Evolutionary conservation across 495 filamentous ascomycete species (phyloP).

Genomic region (Talaromyces trachyspermus): DNA sequence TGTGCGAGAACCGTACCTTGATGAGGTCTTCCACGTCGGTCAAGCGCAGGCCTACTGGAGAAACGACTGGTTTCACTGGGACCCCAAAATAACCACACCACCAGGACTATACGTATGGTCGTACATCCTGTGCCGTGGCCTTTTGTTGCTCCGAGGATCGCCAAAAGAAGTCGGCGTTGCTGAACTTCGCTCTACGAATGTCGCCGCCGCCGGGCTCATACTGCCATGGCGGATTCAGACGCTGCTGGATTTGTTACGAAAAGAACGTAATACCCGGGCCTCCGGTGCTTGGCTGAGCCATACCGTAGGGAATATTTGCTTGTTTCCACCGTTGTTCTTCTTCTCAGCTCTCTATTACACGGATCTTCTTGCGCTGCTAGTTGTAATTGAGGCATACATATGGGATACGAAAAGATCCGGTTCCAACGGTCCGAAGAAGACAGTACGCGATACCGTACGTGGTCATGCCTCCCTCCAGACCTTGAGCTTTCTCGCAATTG

Average conservation of each 20-base stretch:
- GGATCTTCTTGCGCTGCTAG: constrained; percentile 57
- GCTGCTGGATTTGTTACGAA: constrained; percentile 29
- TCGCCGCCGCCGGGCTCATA: constrained; percentile 26
- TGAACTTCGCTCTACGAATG: constrained; percentile 34
- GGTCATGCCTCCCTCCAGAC: constrained; percentile 15
- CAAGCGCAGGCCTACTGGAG: constrained; percentile 84
- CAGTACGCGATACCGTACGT: not conserved
- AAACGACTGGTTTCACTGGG: constrained; percentile 71
- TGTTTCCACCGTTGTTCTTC: constrained; percentile 91
- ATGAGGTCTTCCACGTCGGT: constrained; percentile 92
- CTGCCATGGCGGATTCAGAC: constrained; percentile 39
- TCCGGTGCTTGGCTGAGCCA: constrained; percentile 42
- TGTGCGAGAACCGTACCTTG: constrained; percentile 79
- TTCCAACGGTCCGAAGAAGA: constrained; percentile 6
- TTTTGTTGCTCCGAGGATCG: constrained; percentile 29
- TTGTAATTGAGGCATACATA: constrained; percentile 59
- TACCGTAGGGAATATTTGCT: constrained; percentile 68
- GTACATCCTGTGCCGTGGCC: constrained; percentile 30
- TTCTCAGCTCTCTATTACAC: constrained; percentile 94
- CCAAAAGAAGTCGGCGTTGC: constrained; percentile 31
- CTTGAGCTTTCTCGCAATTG: constrained; percentile 42
- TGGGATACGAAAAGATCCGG: constrained; percentile 45
- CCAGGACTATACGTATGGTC: constrained; percentile 72
- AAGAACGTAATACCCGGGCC: constrained; percentile 29
- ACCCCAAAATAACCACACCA: constrained; percentile 94